phyloP scores from a whole-genome alignment of 352 stramenopile genomes.

The Globisporangium takayamanum region DNA sequence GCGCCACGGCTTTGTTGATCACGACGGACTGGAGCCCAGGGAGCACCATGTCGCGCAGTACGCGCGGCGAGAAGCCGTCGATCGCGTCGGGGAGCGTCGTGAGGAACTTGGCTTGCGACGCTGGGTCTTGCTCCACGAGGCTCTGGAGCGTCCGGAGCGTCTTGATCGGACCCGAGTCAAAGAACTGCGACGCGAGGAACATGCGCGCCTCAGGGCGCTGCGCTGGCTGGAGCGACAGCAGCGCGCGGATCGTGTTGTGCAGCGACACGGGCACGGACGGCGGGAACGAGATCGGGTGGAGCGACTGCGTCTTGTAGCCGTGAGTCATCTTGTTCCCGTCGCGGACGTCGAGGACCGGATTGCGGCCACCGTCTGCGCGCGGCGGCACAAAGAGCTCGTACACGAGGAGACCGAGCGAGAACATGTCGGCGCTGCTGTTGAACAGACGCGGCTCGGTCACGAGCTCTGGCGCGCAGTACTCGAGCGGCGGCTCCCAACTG shows the following conservation, averaged over 20 bases:
- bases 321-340: constrained; percentile 89
- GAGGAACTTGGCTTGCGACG: constrained; percentile 77
- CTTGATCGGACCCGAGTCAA: constrained; percentile 83
- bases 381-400: constrained; percentile 83
- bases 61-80: constrained; percentile 67
- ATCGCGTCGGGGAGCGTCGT: constrained; percentile 65
- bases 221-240: constrained; percentile 54
- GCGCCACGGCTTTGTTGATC: constrained; percentile 83
- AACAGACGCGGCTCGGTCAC: constrained; percentile 82
- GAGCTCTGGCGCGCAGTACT: constrained; percentile 83
- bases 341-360: constrained; percentile 72
- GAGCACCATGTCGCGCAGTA: constrained; percentile 82
- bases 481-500: constrained; percentile 74
- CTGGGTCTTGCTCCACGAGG: constrained; percentile 78
- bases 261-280: constrained; percentile 65
- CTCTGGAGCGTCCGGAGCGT: constrained; percentile 74
- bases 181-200: constrained; percentile 82
- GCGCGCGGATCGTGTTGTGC: constrained; percentile 79
- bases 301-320: constrained; percentile 84
- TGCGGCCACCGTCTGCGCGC: constrained; percentile 69
- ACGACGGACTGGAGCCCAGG: constrained; percentile 69
- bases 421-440: constrained; percentile 79
- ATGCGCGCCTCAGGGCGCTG: constrained; percentile 62
- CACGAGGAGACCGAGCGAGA: constrained; percentile 75
- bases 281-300: constrained; percentile 83